Conservation (phyloP, 1,284 basidiomycete genomes). For the Trametes sp. region DNA sequence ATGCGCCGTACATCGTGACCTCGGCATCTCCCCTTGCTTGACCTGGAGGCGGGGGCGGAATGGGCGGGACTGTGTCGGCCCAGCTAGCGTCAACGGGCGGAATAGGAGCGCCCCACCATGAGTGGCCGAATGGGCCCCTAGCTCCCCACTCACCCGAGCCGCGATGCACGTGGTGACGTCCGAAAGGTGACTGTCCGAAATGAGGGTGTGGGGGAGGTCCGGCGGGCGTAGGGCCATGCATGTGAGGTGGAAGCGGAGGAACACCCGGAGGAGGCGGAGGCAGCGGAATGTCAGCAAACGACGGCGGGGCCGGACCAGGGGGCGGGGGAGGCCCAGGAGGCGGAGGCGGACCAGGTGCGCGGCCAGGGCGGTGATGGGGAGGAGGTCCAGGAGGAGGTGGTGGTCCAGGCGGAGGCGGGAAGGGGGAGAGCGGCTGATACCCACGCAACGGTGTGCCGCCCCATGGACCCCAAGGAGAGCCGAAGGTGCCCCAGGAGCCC, state of each 20-base stretch:
- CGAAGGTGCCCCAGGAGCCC: constrained; percentile 26
- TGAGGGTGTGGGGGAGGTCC: constrained; percentile 23
- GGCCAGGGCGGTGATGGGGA: constrained; percentile 12
- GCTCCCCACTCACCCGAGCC: constrained; percentile 18
- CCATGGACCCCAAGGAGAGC: constrained; percentile 18
- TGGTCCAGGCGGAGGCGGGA: constrained; percentile 17
- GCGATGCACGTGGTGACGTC: constrained; percentile 5
- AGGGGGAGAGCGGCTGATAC: constrained; percentile 2
- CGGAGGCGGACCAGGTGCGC: constrained; percentile 20
- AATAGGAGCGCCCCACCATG: constrained; percentile 7
- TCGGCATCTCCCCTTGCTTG: constrained; percentile 23
- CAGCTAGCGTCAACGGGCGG: constrained; percentile 23
- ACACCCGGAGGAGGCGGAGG: constrained; percentile 17
- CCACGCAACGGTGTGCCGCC: background rate
- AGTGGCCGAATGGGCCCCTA: background rate
- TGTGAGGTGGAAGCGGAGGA: constrained; percentile 28
- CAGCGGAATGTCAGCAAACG: constrained; percentile 14
- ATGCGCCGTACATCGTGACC: constrained; percentile 36
- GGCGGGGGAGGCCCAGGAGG: constrained; percentile 25
- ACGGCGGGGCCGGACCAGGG: constrained; percentile 29
- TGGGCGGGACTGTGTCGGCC: constrained; percentile 23
- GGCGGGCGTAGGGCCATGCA: constrained; percentile 9
- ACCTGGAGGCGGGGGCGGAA: constrained; percentile 14
- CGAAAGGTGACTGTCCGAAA: constrained; percentile 16
- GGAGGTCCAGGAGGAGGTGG: constrained; percentile 24